Base-by-base conservation (phyloP, 495 filamentous ascomycete genomes). In the Tuber calosporum region DNA sequence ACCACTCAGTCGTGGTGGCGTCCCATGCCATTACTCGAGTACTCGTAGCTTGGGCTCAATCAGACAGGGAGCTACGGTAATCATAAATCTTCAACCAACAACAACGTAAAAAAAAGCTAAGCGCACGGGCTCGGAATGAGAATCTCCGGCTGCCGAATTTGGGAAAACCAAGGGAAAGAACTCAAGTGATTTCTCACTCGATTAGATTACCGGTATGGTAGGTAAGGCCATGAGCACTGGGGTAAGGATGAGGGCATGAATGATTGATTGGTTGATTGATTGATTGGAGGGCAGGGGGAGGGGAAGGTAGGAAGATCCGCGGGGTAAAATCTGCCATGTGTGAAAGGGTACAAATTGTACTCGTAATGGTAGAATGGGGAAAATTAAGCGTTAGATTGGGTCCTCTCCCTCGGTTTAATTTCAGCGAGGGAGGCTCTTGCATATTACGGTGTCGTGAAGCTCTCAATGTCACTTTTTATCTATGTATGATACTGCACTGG, bases 181-280 rank as follows among this genome's bases (percentile, higher is more conserved):
- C n/a, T 26, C 26, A 17, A 26, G 53, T 19, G 26, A 15, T 30
- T 58, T 6, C 34, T 62, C 26, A 34, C 26, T 34, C 13, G 26
- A 62, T 62, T 34, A 34, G 53, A 62, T 62, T 34, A 62, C 13
- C 30, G 13, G 4, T 34, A 34, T 62, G 53, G 13, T 6, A 34
- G 53, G 26, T 62, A 26, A 62, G 48, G 26, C 13, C 2, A 26
- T 62, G 74, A 78, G 70, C 58, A 68, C 70, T 73, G 71, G 68
- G 74, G 69, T 71, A 73, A 74, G 70, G 73, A 73, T 77, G 76
- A 78, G 68, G 53, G 13, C 26, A 34, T 34, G 53, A 34, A 34
- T 3, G 0, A 19, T 30, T 62, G 53, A 62, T 34, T 62, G 53
- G 30, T 13, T 26, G 9, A 58, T 15, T 15, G 48, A 34, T 7